Percentiles rank a stretch among this genome's conserved stretches.
phyloP scores from a whole-genome alignment of 352 stramenopile genomes.

The Pythium periplocum region DNA sequence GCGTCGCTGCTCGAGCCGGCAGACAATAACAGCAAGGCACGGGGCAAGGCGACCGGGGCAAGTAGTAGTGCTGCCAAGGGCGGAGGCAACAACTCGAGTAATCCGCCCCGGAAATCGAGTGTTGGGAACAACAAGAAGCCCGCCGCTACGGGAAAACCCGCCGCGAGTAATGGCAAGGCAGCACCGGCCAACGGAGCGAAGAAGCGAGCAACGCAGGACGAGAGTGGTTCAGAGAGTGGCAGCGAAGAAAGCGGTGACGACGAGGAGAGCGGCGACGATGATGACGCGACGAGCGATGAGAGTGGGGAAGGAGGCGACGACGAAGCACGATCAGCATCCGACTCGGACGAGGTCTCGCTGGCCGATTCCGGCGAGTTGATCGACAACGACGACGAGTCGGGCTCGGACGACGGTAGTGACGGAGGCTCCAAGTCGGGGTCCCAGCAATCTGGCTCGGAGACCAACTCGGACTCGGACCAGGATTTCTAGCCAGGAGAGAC shows the following conservation, averaged over 20 bases:
- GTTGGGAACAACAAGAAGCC: constrained; percentile 21
- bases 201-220: constrained; percentile 15
- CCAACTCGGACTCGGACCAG: constrained; percentile 78
- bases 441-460: constrained; percentile 57
- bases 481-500: constrained; percentile 41
- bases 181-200: constrained; percentile 1
- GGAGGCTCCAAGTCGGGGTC: constrained; percentile 58
- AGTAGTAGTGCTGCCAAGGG: constrained; percentile 13
- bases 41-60: constrained; percentile 35
- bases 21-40: constrained; percentile 24
- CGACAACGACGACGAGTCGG: constrained; percentile 78
- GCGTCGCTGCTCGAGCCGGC: constrained; percentile 41
- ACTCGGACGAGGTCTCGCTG: constrained; percentile 80
- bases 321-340: constrained; percentile 28
- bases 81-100: no score
- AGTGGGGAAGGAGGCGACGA: constrained; percentile 20
- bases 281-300: constrained; percentile 50
- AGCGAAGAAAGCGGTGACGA: constrained; percentile 35
- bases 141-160: background rate
- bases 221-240: constrained; percentile 30
- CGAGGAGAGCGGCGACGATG: constrained; percentile 33
- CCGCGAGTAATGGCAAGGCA: constrained; percentile 7
- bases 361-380: constrained; percentile 80
- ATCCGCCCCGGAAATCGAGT: background rate
- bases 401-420: constrained; percentile 24